These are phyloP conservation scores for Penicillium roqueforti DNA, from an alignment of 495 filamentous ascomycete species.

Conservation along the genomic window DNA sequence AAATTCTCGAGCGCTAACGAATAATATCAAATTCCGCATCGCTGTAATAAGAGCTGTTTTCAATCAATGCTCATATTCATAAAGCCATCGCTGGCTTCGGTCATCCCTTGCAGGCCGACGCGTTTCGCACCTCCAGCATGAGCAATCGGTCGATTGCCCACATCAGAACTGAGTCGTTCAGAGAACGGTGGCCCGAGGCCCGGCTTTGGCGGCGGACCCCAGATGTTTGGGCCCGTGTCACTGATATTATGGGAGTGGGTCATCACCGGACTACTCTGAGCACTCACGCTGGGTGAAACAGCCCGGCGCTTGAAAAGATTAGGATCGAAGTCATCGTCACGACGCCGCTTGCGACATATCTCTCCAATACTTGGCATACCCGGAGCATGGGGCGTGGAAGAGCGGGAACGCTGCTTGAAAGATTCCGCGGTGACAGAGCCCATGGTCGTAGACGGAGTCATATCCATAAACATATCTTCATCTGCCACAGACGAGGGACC, in stretches of 20 bases:
- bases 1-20: background rate
- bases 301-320: slow-evolving; percentile 88
- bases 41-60: slow-evolving; percentile 5
- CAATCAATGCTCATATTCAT: slow-evolving; percentile 97
- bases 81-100: slow-evolving; percentile 87
- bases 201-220: slow-evolving; percentile 67
- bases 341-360: slow-evolving; percentile 72
- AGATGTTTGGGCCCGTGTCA: slow-evolving; percentile 57
- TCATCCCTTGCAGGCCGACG: slow-evolving; percentile 92
- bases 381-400: slow-evolving; percentile 47
- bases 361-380: slow-evolving; percentile 53
- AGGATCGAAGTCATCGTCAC: slow-evolving; percentile 90
- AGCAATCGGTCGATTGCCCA: slow-evolving; percentile 32
- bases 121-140: slow-evolving; percentile 53
- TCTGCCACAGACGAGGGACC: slow-evolving; percentile 58
- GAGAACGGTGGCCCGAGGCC: slow-evolving; percentile 47
- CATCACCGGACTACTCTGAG: slow-evolving; percentile 83
- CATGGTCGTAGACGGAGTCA: slow-evolving; percentile 54
- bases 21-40: slow-evolving; percentile 13
- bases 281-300: slow-evolving; percentile 88
- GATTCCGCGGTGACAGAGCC: slow-evolving; percentile 28
- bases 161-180: slow-evolving; percentile 48
- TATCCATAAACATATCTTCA: slow-evolving; percentile 76
- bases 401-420: slow-evolving; percentile 40
- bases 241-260: slow-evolving; percentile 69